These are phyloP conservation scores for Exophiala oligosperma DNA, from an alignment of 2,329 filamentous ascomycete species.

Conservation along the genomic window DNA sequence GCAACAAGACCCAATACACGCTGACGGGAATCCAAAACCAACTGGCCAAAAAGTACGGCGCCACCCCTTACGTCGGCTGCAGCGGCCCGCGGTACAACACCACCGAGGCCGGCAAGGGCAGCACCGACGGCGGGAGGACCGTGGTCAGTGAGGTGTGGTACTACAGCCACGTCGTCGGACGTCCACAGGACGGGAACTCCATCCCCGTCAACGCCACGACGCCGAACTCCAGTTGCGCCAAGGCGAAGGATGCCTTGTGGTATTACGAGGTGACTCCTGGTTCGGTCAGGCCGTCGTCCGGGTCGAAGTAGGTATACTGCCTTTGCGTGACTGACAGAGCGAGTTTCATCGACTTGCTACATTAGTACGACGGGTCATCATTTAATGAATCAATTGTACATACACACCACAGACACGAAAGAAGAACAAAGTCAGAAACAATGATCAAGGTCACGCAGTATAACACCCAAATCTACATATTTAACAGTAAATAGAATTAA, in stretches of 20 bases:
- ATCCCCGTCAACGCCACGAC: slow-evolving; percentile 38
- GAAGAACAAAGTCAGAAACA: no score
- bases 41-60: slow-evolving; percentile 53
- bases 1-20: slow-evolving; percentile 59
- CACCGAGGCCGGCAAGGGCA: slow-evolving; percentile 57
- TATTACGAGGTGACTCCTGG: slow-evolving; percentile 27
- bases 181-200: slow-evolving; percentile 54
- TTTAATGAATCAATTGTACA: no score
- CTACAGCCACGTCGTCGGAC: slow-evolving; percentile 50
- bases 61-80: slow-evolving; percentile 62
- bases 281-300: slow-evolving; percentile 8
- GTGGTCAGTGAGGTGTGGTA: slow-evolving; percentile 66
- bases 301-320: neutral
- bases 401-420: no score
- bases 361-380: no score
- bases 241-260: slow-evolving; percentile 26
- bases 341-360: no score
- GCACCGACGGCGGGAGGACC: slow-evolving; percentile 57
- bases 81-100: slow-evolving; percentile 61
- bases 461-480: no score
- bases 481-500: no score
- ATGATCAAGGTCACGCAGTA: no score
- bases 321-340: no score
- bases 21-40: slow-evolving; percentile 54
- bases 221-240: slow-evolving; percentile 28